phyloP scores from a whole-genome alignment of 768 basidiomycete species.

The Leccinum boreale region DNA sequence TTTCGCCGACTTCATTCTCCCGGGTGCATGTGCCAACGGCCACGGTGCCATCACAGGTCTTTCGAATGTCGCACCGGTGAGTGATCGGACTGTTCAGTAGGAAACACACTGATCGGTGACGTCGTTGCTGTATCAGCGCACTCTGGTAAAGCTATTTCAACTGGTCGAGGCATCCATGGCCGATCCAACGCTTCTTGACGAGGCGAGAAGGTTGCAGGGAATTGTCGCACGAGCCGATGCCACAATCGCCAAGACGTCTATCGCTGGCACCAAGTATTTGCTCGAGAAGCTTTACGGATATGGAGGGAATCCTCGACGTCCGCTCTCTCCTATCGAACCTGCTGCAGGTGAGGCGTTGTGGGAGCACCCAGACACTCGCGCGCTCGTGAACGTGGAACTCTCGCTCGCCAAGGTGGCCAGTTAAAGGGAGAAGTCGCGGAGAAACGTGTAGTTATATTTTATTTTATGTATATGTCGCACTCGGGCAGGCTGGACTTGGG shows the following conservation, averaged over 20 bases:
- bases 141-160: constrained; percentile 59
- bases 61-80: constrained; percentile 76
- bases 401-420: constrained; percentile 41
- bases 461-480: background rate
- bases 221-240: constrained; percentile 79
- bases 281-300: constrained; percentile 76
- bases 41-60: constrained; percentile 92
- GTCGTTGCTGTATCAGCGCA: constrained; percentile 38
- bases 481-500: background rate
- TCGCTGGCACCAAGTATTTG: constrained; percentile 82
- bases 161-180: constrained; percentile 54
- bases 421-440: background rate
- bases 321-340: constrained; percentile 63
- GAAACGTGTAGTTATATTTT: background rate
- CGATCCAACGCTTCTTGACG: constrained; percentile 55
- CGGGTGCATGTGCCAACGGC: constrained; percentile 67
- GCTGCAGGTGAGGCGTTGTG: constrained; percentile 59
- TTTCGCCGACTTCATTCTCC: constrained; percentile 77
- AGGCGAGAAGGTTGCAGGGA: constrained; percentile 74
- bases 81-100: constrained; percentile 16
- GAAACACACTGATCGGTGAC: background rate
- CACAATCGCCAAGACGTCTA: constrained; percentile 71
- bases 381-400: constrained; percentile 62
- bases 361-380: constrained; percentile 69
- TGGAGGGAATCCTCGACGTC: constrained; percentile 75